These are phyloP conservation scores for Mayamaea pseudoterrestris DNA, from an alignment of 108 stramenopile genomes.

Conservation along the genomic window DNA sequence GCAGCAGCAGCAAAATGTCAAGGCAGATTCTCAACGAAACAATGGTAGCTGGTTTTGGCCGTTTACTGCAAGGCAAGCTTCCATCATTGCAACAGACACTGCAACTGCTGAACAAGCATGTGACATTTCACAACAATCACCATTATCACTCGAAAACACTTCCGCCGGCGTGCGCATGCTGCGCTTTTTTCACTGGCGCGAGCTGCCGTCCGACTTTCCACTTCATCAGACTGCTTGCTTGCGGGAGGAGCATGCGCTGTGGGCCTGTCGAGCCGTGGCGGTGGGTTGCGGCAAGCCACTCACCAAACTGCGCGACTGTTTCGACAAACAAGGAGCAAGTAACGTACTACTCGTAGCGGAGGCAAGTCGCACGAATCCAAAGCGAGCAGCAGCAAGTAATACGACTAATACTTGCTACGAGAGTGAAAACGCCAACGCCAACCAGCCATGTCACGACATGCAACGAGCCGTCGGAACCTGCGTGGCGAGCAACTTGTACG, in stretches of 20 bases:
- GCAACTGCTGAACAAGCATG: no score
- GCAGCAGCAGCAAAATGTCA: no score
- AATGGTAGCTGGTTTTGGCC: no score
- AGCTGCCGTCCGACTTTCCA: neutral
- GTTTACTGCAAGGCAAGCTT: no score
- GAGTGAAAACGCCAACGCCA: neutral
- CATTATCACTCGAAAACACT: conserved; percentile 6
- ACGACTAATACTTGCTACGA: conserved; percentile 1
- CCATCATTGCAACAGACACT: no score
- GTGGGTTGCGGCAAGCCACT: conserved; percentile 28
- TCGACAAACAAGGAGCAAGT: conserved; percentile 13
- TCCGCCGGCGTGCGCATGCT: conserved; percentile 19
- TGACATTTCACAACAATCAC: no score
- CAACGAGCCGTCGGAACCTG: conserved; percentile 20
- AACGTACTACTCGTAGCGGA: conserved; percentile 5
- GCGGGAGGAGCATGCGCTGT: conserved; percentile 30
- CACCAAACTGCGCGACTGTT: conserved; percentile 16
- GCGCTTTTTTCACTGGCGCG: conserved; percentile 36
- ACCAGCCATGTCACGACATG: conserved; percentile 13
- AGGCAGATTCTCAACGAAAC: no score
- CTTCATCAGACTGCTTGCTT: no score
- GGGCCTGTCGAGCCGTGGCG: conserved; percentile 31
- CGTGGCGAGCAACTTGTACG: no score
- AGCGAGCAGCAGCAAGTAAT: conserved; percentile 6
- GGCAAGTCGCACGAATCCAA: conserved; percentile 10